phyloP scores from a whole-genome alignment of 805 yeast genomes.

The Candida arabinofermentans region DNA sequence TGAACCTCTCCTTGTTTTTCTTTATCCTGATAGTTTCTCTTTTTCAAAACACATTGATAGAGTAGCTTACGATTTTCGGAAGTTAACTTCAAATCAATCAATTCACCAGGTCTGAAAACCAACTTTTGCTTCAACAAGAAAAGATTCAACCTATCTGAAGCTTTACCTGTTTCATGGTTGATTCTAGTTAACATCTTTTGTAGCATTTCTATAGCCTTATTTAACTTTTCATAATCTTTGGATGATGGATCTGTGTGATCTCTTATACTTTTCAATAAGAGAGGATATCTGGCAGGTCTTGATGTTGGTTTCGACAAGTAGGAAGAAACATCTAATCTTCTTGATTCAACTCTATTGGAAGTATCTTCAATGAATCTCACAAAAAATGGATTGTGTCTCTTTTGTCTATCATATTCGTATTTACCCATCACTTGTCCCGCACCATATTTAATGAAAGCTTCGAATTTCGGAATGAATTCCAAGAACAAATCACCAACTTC shows the following conservation, averaged over 20 bases:
- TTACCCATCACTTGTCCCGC: constrained; percentile 95
- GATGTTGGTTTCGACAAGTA: constrained; percentile 94
- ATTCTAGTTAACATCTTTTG: constrained; percentile 72
- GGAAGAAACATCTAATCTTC: constrained; percentile 88
- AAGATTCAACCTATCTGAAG: constrained; percentile 87
- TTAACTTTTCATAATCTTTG: constrained; percentile 65
- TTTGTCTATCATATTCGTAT: constrained; percentile 91
- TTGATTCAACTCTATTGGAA: constrained; percentile 76
- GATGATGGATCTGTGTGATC: constrained; percentile 77
- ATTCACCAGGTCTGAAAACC: constrained; percentile 76
- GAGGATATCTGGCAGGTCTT: constrained; percentile 90
- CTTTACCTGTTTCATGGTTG: constrained; percentile 87
- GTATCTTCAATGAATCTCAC: constrained; percentile 93
- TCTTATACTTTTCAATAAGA: constrained; percentile 74
- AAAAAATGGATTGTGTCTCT: constrained; percentile 83
- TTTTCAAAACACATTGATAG: constrained; percentile 72
- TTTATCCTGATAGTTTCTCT: constrained; percentile 66
- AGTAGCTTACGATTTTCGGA: constrained; percentile 78
- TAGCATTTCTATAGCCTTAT: constrained; percentile 70
- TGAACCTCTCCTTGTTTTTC: constrained; percentile 75
- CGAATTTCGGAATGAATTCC: constrained; percentile 80
- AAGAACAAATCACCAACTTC: constrained; percentile 84
- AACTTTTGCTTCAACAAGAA: constrained; percentile 83
- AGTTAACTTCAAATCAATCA: constrained; percentile 78
- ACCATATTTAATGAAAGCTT: constrained; percentile 89